Conservation (phyloP, 345 rosid genomes). For the Lepidium aucheri region DNA sequence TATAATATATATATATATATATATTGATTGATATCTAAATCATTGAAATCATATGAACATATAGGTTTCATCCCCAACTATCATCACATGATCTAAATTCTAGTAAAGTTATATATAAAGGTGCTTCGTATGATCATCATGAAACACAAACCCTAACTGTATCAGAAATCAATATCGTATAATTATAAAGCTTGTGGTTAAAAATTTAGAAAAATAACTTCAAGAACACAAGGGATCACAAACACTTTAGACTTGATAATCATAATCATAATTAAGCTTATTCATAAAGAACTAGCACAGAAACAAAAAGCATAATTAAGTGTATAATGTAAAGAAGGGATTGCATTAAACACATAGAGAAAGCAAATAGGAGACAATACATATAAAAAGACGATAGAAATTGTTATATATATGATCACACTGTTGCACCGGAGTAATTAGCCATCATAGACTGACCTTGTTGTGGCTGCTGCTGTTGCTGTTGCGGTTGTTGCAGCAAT, state of each 20-base stretch:
- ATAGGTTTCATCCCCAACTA: background rate
- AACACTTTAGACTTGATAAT: background rate
- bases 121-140: background rate
- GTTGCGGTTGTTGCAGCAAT: constrained; percentile 13
- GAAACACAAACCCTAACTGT: constrained; percentile 15
- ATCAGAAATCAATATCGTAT: background rate
- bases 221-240: background rate
- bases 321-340: background rate
- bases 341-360: constrained; percentile 3
- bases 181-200: background rate
- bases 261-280: background rate
- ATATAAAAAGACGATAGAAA: background rate
- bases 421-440: constrained; percentile 23
- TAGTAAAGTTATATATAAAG: background rate
- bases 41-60: background rate
- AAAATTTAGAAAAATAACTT: background rate
- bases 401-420: background rate
- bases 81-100: constrained; percentile 5
- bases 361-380: constrained; percentile 11
- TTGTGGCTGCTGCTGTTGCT: constrained; percentile 9
- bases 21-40: background rate
- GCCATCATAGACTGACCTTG: constrained; percentile 31
- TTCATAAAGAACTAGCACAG: constrained; percentile 13
- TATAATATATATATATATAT: background rate
- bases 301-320: constrained; percentile 7